These are phyloP conservation scores for Fraxinus quadrangulata DNA, from an alignment of 257 asterid genomes.

Conservation along the genomic window DNA sequence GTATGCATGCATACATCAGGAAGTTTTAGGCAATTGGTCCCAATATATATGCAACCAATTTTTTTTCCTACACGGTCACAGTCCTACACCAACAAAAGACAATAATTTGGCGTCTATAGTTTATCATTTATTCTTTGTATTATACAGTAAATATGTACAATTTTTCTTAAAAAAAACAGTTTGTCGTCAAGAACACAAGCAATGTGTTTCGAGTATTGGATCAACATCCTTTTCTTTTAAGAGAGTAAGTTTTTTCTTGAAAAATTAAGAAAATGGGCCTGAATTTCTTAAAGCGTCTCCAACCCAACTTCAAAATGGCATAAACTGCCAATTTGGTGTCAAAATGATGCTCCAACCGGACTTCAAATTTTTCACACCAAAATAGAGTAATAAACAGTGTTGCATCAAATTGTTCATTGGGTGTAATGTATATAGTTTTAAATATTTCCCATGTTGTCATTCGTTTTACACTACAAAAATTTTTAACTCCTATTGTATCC, in stretches of 20 bases:
- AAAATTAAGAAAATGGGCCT: not conserved
- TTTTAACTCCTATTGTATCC: too few species aligned
- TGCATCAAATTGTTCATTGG: too few species aligned
- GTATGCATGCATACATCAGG: not conserved
- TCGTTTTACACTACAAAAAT: too few species aligned
- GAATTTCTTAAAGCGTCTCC: too few species aligned
- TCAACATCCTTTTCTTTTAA: not conserved
- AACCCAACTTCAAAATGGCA: too few species aligned
- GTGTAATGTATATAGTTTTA: too few species aligned
- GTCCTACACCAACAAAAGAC: not conserved
- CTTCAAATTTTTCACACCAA: too few species aligned
- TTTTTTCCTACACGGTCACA: not conserved
- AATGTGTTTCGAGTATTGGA: not conserved
- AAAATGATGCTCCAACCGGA: too few species aligned
- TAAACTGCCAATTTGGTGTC: too few species aligned
- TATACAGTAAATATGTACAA: not conserved
- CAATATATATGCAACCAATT: not conserved
- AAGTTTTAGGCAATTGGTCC: not conserved
- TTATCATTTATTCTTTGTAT: not conserved
- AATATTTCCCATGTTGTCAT: too few species aligned
- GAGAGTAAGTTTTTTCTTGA: not conserved
- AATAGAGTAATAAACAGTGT: too few species aligned
- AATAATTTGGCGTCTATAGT: not conserved
- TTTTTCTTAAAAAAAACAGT: too few species aligned
- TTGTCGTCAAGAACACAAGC: not conserved